A percentile compares a stretch with the other conserved stretches of the same genome.
phyloP scores from a whole-genome alignment of 192 early-diverging fungal genomes.

The Coemansia guatemalensis region DNA sequence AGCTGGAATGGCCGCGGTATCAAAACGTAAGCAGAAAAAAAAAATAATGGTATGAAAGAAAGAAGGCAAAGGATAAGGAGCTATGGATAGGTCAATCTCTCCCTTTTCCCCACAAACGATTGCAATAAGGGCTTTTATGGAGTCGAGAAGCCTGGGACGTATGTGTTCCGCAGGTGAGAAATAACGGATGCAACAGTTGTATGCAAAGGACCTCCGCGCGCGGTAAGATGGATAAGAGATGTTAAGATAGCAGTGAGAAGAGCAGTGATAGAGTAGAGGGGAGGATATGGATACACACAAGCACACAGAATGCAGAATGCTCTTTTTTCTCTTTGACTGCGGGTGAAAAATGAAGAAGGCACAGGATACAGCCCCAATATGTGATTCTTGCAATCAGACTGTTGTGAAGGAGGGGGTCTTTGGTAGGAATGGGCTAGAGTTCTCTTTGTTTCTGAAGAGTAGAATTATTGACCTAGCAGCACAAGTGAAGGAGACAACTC shows the following conservation, averaged over 20 bases:
- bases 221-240: background rate
- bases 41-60: background rate
- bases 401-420: background rate
- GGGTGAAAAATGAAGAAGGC: background rate
- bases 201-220: background rate
- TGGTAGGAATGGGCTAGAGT: background rate
- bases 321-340: background rate
- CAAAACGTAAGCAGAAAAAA: constrained; percentile 4
- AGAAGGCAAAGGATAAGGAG: background rate
- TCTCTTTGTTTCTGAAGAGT: background rate
- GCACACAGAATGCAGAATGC: constrained; percentile 2
- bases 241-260: background rate
- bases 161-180: too few species aligned
- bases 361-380: background rate
- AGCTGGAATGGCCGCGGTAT: constrained; percentile 1
- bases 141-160: background rate
- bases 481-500: background rate
- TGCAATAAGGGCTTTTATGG: background rate
- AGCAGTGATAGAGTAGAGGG: background rate
- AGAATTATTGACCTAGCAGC: background rate
- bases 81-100: background rate
- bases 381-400: background rate
- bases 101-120: background rate
- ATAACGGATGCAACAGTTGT: background rate
- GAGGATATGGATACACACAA: too few species aligned